Conservation (phyloP, 2,329 filamentous ascomycete genomes). For the Lasiodiplodia sp. region DNA sequence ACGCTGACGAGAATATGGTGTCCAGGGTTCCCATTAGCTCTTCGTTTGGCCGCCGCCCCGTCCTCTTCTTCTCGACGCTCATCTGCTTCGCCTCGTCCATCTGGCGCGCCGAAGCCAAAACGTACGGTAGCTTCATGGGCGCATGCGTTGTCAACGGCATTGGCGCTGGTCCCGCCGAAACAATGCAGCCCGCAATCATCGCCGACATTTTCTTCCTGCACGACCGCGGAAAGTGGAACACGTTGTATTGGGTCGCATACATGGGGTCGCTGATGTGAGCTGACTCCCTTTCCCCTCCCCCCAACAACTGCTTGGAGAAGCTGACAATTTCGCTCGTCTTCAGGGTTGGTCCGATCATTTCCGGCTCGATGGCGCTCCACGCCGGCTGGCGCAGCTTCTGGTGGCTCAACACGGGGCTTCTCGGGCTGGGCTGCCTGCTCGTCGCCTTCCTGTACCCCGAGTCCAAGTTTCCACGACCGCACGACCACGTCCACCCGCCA, state of each 20-base stretch:
- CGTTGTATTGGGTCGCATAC: constrained; percentile 67
- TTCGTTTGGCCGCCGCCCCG: constrained; percentile 62
- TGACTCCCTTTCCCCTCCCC: not conserved
- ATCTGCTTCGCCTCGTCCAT: constrained; percentile 62
- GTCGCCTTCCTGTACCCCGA: constrained; percentile 69
- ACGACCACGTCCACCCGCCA: constrained; percentile 38
- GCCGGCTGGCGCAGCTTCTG: constrained; percentile 69
- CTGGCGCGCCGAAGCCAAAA: constrained; percentile 65
- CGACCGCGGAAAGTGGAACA: constrained; percentile 69
- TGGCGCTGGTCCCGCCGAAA: constrained; percentile 68
- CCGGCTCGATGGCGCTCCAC: constrained; percentile 66
- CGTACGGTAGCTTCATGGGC: constrained; percentile 70
- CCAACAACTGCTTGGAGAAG: no score
- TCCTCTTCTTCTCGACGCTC: constrained; percentile 60
- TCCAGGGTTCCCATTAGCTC: constrained; percentile 62
- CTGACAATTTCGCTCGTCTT: not conserved
- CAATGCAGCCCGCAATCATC: constrained; percentile 67
- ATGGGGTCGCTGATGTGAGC: constrained; percentile 67
- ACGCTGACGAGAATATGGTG: not conserved
- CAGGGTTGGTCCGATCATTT: constrained; percentile 62
- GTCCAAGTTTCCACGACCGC: constrained; percentile 64
- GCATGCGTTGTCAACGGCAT: constrained; percentile 68
- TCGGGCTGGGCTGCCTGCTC: constrained; percentile 59
- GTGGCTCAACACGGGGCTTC: constrained; percentile 68
- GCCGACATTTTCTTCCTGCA: constrained; percentile 71